Conservation (phyloP, 257 asterid genomes). For the Pogostemon cablin region DNA sequence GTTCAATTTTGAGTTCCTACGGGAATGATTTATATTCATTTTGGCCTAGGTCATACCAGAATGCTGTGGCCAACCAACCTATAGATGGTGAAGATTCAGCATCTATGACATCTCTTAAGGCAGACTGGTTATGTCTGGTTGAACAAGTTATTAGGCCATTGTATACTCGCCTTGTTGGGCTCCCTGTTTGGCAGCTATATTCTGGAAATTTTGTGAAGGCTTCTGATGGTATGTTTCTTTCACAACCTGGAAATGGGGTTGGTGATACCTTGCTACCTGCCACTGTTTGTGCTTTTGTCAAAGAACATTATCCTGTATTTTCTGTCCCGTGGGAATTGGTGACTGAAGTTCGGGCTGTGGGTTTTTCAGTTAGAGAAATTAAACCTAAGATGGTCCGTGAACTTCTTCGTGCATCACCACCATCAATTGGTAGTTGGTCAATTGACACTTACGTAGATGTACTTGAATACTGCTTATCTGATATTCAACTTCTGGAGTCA, state of each 20-base stretch:
- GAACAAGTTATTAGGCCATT: conserved; percentile 83
- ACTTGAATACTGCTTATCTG: conserved; percentile 93
- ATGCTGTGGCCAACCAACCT: conserved; percentile 39
- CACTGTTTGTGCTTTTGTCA: conserved; percentile 88
- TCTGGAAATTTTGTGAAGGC: conserved; percentile 92
- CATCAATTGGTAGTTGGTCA: conserved; percentile 62
- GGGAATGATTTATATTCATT: conserved; percentile 75
- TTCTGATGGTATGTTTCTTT: conserved; percentile 95
- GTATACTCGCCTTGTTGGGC: conserved; percentile 75
- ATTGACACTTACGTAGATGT: conserved; percentile 80
- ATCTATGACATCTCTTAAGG: conserved; percentile 47
- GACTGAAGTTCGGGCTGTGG: conserved; percentile 85
- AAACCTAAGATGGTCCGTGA: conserved; percentile 95
- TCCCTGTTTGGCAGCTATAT: conserved; percentile 89
- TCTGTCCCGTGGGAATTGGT: conserved; percentile 98
- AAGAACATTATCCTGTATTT: conserved; percentile 96
- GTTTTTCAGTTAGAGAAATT: conserved; percentile 76
- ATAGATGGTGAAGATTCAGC: conserved; percentile 43
- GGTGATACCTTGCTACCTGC: conserved; percentile 83
- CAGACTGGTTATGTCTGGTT: conserved; percentile 77
- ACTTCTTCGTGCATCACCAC: conserved; percentile 81
- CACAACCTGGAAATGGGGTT: conserved; percentile 85
- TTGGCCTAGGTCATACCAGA: conserved; percentile 80
- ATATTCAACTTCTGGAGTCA: conserved; percentile 61
- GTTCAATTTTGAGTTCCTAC: conserved; percentile 57